Conservation (phyloP, 2,329 filamentous ascomycete species). For the Exophiala spinifera region DNA sequence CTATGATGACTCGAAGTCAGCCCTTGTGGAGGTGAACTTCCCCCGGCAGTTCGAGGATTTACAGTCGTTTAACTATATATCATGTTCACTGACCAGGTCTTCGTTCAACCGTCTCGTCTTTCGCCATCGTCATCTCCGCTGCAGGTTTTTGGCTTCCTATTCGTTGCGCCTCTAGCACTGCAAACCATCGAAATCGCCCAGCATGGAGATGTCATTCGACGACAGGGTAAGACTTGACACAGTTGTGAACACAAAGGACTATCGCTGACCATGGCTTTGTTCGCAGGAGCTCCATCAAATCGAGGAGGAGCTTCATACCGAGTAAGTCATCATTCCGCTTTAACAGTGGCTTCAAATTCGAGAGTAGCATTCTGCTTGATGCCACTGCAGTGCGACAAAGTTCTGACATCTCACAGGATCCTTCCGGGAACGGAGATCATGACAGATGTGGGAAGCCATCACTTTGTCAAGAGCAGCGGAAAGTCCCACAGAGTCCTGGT, state of each 20-base stretch:
- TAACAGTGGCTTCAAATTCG: background rate
- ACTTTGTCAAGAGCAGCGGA: slow-evolving; percentile 58
- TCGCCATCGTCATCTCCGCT: too few species aligned
- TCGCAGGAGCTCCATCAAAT: slow-evolving; percentile 25
- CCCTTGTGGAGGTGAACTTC: background rate
- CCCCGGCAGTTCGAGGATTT: background rate
- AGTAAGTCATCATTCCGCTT: slow-evolving; percentile 26
- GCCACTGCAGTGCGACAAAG: background rate
- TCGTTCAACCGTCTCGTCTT: background rate
- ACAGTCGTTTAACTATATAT: background rate
- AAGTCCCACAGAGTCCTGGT: slow-evolving; percentile 41
- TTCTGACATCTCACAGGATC: slow-evolving; percentile 33
- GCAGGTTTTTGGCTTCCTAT: background rate
- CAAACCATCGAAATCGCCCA: slow-evolving; percentile 15
- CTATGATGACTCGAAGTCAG: background rate
- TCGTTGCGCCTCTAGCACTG: background rate
- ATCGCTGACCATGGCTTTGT: background rate
- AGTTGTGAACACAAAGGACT: background rate
- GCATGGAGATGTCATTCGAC: slow-evolving; percentile 50
- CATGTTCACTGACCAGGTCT: background rate
- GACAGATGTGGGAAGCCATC: slow-evolving; percentile 59
- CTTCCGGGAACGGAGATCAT: slow-evolving; percentile 60
- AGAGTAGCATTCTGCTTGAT: too few species aligned
- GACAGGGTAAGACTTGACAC: slow-evolving; percentile 33
- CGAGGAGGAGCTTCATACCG: slow-evolving; percentile 44